Evolutionary conservation across 2,329 filamentous ascomycete species (phyloP).

Genomic region (Calycina marina): DNA sequence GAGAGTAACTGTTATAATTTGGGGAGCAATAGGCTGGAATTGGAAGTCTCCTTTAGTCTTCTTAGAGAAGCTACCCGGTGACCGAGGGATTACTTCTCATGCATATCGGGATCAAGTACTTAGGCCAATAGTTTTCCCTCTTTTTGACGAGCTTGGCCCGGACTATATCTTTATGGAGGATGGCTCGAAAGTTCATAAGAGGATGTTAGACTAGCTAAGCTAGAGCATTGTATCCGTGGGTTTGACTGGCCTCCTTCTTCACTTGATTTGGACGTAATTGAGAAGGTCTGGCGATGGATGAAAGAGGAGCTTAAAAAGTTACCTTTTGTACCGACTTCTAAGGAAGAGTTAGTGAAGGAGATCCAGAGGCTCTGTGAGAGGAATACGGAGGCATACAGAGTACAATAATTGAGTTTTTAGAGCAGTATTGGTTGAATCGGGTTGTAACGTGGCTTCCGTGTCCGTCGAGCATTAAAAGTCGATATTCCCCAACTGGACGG

Average conservation of each 20-base stretch:
- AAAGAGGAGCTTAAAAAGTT: not conserved
- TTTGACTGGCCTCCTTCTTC: too few species aligned
- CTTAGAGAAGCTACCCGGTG: conserved; percentile 1
- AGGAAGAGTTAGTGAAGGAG: not conserved
- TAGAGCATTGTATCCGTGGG: too few species aligned
- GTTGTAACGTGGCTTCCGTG: too few species aligned
- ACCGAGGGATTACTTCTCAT: conserved; percentile 1
- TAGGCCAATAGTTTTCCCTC: conserved; percentile 1
- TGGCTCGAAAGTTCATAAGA: too few species aligned
- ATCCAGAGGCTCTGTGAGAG: not conserved
- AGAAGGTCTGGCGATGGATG: not conserved
- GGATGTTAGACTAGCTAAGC: too few species aligned
- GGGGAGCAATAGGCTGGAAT: conserved; percentile 5
- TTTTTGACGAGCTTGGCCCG: conserved; percentile 1
- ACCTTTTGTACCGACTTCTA: not conserved
- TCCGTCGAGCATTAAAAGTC: too few species aligned
- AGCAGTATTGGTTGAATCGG: too few species aligned
- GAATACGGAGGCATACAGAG: too few species aligned
- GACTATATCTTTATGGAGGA: conserved; percentile 7
- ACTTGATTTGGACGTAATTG: not conserved
- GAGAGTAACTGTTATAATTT: conserved; percentile 4
- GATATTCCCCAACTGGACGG: too few species aligned
- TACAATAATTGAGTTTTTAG: too few species aligned
- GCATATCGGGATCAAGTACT: conserved; percentile 2
- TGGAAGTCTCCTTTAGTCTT: conserved; percentile 4